Conservation (phyloP, 495 filamentous ascomycete genomes). For the Neurospora sp. region DNA sequence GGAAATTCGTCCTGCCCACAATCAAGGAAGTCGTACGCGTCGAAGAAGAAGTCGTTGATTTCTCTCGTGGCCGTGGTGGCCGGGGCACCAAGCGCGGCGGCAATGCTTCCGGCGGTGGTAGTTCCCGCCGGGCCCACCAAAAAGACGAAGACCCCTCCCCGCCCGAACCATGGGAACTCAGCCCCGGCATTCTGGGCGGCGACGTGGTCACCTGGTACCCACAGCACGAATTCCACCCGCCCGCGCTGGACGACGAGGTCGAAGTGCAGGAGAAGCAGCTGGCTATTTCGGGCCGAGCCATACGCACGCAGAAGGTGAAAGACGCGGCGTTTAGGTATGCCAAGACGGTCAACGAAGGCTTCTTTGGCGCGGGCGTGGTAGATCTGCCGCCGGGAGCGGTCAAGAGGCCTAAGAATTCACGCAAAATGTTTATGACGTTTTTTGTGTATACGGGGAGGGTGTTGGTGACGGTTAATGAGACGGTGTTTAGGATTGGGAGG, state of each 20-base stretch:
- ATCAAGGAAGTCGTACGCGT: conserved; percentile 69
- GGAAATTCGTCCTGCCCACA: conserved; percentile 47
- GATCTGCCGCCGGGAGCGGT: conserved; percentile 71
- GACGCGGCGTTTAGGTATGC: conserved; percentile 72
- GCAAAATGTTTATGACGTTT: conserved; percentile 93
- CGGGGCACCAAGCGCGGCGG: neutral
- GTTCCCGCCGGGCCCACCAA: neutral
- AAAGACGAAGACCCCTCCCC: conserved; percentile 37
- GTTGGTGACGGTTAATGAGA: conserved; percentile 53
- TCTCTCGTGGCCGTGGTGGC: neutral
- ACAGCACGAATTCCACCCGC: conserved; percentile 31
- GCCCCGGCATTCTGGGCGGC: conserved; percentile 35
- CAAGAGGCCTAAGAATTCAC: conserved; percentile 81
- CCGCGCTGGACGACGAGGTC: conserved; percentile 36
- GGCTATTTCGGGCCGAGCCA: conserved; percentile 64
- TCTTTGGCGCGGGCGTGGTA: conserved; percentile 81
- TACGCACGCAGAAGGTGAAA: conserved; percentile 65
- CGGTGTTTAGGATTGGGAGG: conserved; percentile 35
- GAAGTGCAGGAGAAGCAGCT: conserved; percentile 51
- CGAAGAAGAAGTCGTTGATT: conserved; percentile 42
- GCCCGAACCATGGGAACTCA: conserved; percentile 40
- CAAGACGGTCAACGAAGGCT: conserved; percentile 72
- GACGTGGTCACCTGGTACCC: conserved; percentile 38
- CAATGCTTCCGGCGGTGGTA: neutral
- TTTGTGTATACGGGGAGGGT: conserved; percentile 77